phyloP scores from a whole-genome alignment of 2,329 filamentous ascomycete genomes.

The Ambrosiella cleistominuta region DNA sequence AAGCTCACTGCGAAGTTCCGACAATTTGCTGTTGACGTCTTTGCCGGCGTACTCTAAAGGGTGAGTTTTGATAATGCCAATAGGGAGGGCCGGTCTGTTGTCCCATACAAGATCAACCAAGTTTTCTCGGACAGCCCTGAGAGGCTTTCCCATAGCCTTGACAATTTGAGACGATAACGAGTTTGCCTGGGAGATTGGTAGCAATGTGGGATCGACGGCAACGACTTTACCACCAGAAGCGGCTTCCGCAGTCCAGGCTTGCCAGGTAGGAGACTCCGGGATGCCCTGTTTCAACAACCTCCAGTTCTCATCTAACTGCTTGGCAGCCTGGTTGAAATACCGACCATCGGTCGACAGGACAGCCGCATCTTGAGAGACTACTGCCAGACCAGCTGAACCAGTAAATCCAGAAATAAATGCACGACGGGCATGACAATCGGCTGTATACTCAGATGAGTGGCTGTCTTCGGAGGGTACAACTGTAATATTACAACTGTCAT shows the following conservation, averaged over 20 bases:
- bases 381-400: constrained; percentile 82
- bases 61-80: constrained; percentile 57
- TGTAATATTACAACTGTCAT: constrained; percentile 1
- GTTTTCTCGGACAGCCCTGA: constrained; percentile 63
- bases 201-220: constrained; percentile 62
- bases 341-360: constrained; percentile 86
- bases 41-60: constrained; percentile 63
- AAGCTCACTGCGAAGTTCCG: constrained; percentile 75
- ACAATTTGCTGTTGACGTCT: constrained; percentile 63
- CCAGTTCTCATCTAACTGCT: constrained; percentile 88
- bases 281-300: constrained; percentile 78
- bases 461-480: constrained; percentile 94
- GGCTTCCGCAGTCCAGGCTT: constrained; percentile 85
- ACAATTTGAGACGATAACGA: constrained; percentile 62
- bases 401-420: constrained; percentile 88
- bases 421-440: constrained; percentile 79
- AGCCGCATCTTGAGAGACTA: constrained; percentile 72
- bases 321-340: constrained; percentile 91
- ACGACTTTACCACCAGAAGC: constrained; percentile 74
- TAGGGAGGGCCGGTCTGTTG: constrained; percentile 52
- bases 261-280: constrained; percentile 89
- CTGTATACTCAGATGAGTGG: constrained; percentile 96
- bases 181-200: constrained; percentile 19
- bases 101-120: constrained; percentile 87
- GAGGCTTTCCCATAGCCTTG: constrained; percentile 62